Evolutionary conservation across 208 protist genomes (phyloP).

Genomic region (Acanthamoeba healyi): DNA sequence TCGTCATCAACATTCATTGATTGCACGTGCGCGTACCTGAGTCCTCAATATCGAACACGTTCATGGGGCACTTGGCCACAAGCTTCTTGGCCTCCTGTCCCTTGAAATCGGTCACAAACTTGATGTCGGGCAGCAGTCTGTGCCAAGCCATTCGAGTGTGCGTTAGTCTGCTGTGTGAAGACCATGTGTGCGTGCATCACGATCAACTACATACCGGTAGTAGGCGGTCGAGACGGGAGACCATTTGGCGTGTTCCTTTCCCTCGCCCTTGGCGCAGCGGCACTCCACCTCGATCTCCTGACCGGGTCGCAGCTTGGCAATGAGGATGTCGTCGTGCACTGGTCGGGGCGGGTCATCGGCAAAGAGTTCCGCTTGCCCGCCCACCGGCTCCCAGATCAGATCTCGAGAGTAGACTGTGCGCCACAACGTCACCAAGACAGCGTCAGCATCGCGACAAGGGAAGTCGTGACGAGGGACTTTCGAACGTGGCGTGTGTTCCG

Average conservation of each 20-base stretch:
- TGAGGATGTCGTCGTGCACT: constrained; percentile 97
- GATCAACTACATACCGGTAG: no score
- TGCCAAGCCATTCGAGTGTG: no score
- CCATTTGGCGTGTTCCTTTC: constrained; percentile 98
- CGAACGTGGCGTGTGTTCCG: no score
- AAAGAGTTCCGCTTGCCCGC: constrained; percentile 87
- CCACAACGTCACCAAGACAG: no score
- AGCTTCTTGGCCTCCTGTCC: constrained; percentile 93
- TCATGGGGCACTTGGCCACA: constrained; percentile 92
- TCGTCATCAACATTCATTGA: background rate
- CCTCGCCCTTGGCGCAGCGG: constrained; percentile 97
- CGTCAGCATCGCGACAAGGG: no score
- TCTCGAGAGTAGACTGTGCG: constrained; percentile 93
- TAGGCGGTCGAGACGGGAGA: constrained; percentile 97
- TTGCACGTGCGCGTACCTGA: background rate
- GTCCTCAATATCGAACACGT: constrained; percentile 97
- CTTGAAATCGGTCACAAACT: constrained; percentile 89
- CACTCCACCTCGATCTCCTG: constrained; percentile 94
- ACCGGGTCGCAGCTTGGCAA: constrained; percentile 97
- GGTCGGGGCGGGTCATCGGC: constrained; percentile 90
- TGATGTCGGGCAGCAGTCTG: constrained; percentile 95
- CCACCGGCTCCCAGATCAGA: constrained; percentile 95
- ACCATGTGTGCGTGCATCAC: no score
- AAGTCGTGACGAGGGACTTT: no score
- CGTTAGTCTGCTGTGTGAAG: background rate